Base-by-base conservation (phyloP, 2,329 filamentous ascomycete genomes). In the Cladosporium sp. region DNA sequence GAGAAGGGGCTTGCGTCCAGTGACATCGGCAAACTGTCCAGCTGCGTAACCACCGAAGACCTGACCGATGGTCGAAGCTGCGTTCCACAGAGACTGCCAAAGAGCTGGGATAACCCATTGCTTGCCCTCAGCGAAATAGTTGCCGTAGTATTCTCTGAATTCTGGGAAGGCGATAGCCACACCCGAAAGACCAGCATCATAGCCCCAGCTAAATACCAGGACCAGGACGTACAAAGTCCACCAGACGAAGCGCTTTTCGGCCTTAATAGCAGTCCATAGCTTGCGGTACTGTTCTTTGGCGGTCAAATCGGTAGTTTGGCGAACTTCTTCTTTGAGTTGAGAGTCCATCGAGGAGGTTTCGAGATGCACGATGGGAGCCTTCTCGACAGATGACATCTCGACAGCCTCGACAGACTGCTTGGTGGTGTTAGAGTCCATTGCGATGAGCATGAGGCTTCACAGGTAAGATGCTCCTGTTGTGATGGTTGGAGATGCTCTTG, bases 41-140 rank as follows among this genome's bases (percentile, higher is more conserved):
- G 71, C 71, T n/a, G 70, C 69, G 37, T 69, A 69, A 11, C 69
- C 69, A 29, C 70, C 69, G 37, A 72, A 70, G 23, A 71, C 67
- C 31, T 71, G 70, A 18, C 76, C 76, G 7, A 78, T 78, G 6
- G 75, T 78, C 31, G 73, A 76, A 6, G 76, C 76, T 3, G 77
- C 76, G 59, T 78, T 78, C 76, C 77, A 78, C 8, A 78, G 73
- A 52, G 75, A 77, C 64, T 78, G 76, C 76, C 76, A 79, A 0
- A 78, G 71, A 1, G 77, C 76, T 0, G 77, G 76, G 40, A 79
- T 78, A 7, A 78, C 70, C 58, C 64, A 72, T 64, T 72, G 68
- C 5, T 66, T 65, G 37, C 72, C 75, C 1, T 71, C 68, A 0
- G 69, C 66, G 28, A 75, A 77, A 60, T 77, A 78, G 16, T 77